phyloP scores from a whole-genome alignment of 257 asterid species.

The Fraxinus americana region DNA sequence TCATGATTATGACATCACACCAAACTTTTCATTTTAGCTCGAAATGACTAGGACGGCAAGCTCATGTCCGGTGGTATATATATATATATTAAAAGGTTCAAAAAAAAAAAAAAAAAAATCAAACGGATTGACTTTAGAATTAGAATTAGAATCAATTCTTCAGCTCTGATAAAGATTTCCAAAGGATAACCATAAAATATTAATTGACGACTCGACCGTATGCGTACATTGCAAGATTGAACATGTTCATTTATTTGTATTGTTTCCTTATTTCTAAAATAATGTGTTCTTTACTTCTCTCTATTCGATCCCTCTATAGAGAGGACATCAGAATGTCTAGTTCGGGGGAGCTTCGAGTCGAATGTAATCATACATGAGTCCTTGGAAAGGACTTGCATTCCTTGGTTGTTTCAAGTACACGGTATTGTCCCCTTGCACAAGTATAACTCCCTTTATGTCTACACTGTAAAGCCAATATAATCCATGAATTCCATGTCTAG shows the following conservation, averaged over 20 bases:
- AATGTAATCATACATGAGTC: slow-evolving; percentile 74
- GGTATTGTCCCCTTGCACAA: slow-evolving; percentile 51
- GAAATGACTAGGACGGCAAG: too few species aligned
- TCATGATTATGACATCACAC: too few species aligned
- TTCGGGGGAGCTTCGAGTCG: slow-evolving; percentile 59
- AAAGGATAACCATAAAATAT: too few species aligned
- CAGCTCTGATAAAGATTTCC: too few species aligned
- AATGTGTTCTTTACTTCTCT: too few species aligned
- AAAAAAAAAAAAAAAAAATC: too few species aligned
- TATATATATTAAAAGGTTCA: too few species aligned
- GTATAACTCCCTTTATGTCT: slow-evolving; percentile 38
- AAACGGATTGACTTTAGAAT: too few species aligned
- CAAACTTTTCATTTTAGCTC: too few species aligned
- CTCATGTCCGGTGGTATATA: too few species aligned
- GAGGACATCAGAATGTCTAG: background rate
- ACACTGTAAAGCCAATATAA: slow-evolving; percentile 65
- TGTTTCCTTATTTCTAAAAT: background rate
- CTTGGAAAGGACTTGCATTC: slow-evolving; percentile 54
- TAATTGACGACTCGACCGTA: too few species aligned
- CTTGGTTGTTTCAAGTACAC: slow-evolving; percentile 64
- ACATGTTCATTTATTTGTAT: background rate
- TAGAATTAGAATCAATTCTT: too few species aligned
- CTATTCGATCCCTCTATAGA: slow-evolving; percentile 12
- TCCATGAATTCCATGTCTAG: slow-evolving; percentile 87
- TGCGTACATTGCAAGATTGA: background rate